Percentiles rank a stretch among this genome's conserved stretches.
These are phyloP conservation scores for Mycena leptocephala DNA, from an alignment of 768 basidiomycete species.

Conservation along the genomic window DNA sequence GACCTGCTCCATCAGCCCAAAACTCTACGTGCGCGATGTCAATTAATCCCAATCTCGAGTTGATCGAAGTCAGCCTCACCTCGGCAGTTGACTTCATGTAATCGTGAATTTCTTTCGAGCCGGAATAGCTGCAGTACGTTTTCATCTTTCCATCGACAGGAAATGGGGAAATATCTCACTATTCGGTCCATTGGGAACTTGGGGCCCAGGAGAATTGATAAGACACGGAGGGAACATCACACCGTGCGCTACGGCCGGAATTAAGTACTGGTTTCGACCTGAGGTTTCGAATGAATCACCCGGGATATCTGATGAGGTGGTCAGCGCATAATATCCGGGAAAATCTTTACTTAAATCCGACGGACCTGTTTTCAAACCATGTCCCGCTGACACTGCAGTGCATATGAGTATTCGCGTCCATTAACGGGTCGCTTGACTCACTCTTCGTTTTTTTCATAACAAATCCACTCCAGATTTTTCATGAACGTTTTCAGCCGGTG, in stretches of 20 bases:
- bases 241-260: neutral
- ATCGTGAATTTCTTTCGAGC: conserved; percentile 1
- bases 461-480: conserved; percentile 1
- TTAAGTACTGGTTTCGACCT: neutral
- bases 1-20: neutral
- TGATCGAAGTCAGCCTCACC: neutral
- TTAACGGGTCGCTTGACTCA: neutral
- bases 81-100: conserved; percentile 8
- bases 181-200: neutral
- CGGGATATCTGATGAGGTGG: neutral
- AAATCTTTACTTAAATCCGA: neutral
- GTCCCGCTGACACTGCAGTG: neutral
- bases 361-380: neutral
- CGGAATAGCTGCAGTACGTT: neutral
- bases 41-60: neutral
- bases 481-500: conserved; percentile 1
- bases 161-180: neutral
- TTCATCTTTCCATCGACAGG: neutral
- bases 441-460: conserved; percentile 5
- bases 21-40: neutral
- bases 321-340: neutral
- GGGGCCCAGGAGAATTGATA: conserved; percentile 9
- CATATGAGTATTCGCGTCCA: neutral
- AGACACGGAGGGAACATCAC: neutral
- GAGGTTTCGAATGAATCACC: neutral